Percentiles rank a stretch among this genome's conserved stretches.
phyloP scores from a whole-genome alignment of 345 rosid species.

The Acer campestre region DNA sequence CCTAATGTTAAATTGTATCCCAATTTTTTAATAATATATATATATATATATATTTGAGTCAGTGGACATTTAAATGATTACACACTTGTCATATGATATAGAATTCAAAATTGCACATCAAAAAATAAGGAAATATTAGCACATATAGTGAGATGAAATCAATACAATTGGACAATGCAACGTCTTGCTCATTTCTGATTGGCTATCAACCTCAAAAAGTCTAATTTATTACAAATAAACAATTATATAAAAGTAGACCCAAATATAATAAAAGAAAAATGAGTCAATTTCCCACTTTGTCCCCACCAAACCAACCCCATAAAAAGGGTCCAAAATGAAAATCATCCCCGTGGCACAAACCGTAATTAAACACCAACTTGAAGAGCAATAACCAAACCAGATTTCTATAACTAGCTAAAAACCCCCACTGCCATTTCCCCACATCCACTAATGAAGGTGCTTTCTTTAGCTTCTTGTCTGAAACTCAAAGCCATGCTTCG shows the following conservation, averaged over 20 bases:
- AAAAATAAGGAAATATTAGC: not conserved
- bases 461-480: not conserved
- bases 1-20: too few species aligned
- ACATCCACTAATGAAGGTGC: not conserved
- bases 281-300: not conserved
- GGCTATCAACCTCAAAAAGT: not conserved
- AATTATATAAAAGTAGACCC: not conserved
- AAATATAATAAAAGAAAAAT: not conserved
- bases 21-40: too few species aligned
- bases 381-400: not conserved
- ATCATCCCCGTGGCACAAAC: not conserved
- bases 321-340: not conserved
- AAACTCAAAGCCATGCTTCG: not conserved
- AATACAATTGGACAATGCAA: slow-evolving; percentile 13
- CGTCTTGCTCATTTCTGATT: slow-evolving; percentile 9
- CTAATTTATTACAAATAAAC: not conserved
- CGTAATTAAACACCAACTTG: not conserved
- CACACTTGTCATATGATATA: too few species aligned
- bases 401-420: slow-evolving; percentile 4
- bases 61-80: too few species aligned
- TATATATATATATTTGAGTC: too few species aligned
- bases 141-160: not conserved
- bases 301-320: not conserved
- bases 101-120: too few species aligned
- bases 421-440: not conserved